Base-by-base conservation (phyloP, 2,329 filamentous ascomycete genomes). In the Didymella exigua region DNA sequence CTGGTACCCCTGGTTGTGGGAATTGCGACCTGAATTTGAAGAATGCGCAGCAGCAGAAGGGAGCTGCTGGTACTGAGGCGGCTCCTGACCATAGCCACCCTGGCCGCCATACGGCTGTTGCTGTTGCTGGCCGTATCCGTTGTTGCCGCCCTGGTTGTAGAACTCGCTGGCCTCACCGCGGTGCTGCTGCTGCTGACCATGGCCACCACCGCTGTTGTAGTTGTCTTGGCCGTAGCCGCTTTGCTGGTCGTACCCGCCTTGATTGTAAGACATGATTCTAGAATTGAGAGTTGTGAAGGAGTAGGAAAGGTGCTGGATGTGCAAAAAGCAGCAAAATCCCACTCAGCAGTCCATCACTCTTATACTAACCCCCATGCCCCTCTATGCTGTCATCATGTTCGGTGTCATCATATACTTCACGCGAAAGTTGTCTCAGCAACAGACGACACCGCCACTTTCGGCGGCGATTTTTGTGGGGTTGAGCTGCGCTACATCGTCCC, bases 61-160 rank as follows among this genome's bases (percentile, higher is more conserved):
- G 11, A 60, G 57, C 41, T 69, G 67, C 38, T 67, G 62, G 46
- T 66, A 67, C 46, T 65, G 61, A 23, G 62, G 61, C 43, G 62
- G 61, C n/a, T 50, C 50, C 29, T 69, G 62, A 33, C 54, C 58
- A 36, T 62, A 62, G 10, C 54, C 55, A 41, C 44, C 43, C 23
- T 49, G 44, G 16, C 45, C 56, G 14, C 47, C 53, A 18, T 60
- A 44, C 24, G 57, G 58, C 40, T 67, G 63, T 19, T 59, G 58
- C 40, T 67, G 63, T 19, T 57, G 63, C 18, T 57, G 63, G 21
- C 49, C 45, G 23, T 61, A 56, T n/a, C 53, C 50, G 14, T 58
- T 54, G 24, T 53, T 45, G 29, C 50, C 49, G 24, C 51, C 49
- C 26, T 54, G 55, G 23, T 49, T 53, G 26, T 66, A 63, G 41